A percentile compares a stretch with the other conserved stretches of the same genome.
Evolutionary conservation across 2,329 filamentous ascomycete species (phyloP).

Genomic region (Cordyceps tenuipes): DNA sequence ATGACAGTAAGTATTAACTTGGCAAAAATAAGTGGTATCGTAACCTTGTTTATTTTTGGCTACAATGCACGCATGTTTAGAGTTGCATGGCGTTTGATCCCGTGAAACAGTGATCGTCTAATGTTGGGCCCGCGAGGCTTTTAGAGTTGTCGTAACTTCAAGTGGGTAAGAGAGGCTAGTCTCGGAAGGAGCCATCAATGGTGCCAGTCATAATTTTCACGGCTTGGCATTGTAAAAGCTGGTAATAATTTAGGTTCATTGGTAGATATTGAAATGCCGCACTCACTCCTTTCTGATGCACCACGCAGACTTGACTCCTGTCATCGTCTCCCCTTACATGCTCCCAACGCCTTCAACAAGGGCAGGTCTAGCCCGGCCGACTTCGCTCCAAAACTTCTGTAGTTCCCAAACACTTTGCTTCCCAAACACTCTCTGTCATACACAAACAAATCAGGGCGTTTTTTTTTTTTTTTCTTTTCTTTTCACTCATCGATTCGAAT

Average conservation of each 20-base stretch:
- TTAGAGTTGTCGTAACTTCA: not conserved
- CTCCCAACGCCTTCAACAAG: constrained; percentile 2
- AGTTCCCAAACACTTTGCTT: not conserved
- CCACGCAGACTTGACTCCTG: not conserved
- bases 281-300: not conserved
- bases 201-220: not conserved
- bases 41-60: not conserved
- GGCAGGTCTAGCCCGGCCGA: not conserved
- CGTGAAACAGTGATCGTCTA: no score
- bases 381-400: not conserved
- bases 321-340: not conserved
- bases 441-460: not conserved
- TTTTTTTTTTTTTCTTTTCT: not conserved
- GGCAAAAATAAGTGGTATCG: not conserved
- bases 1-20: not conserved
- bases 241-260: not conserved
- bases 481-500: not conserved
- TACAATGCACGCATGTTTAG: no score
- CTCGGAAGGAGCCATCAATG: not conserved
- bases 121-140: not conserved
- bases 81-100: not conserved
- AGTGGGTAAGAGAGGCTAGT: not conserved
- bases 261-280: not conserved
- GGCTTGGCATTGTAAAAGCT: no score
- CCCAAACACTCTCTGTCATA: not conserved